Base-by-base conservation (phyloP, 2,329 filamentous ascomycete species). In the Graphiopsis chlorocephala region DNA sequence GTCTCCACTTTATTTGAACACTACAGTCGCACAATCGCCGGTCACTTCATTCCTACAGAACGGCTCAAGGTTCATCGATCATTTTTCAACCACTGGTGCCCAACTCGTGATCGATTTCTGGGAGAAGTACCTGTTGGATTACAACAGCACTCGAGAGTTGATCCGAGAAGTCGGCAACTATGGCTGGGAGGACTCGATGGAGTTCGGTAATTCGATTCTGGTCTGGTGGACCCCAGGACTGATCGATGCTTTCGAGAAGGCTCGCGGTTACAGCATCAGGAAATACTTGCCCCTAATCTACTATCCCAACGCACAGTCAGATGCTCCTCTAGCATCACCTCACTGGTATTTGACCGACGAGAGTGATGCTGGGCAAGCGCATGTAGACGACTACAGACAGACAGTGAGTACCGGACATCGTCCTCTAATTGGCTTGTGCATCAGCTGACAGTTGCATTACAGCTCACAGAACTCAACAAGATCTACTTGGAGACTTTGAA, bases 171-270 rank as follows among this genome's bases (percentile, higher is more conserved):
- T 76, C 15, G 76, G 73, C 11, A 72, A 75, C 33, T 76, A 76
- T 35, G 74, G 69, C 2, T 77, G 75, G 75, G 75, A 77, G 68
- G 75, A 77, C 61, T 73, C 70, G 55, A 71, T 72, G 65, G 75
- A 77, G 50, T 71, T 75, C 20, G 68, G 69, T 4, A 70, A 72
- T 15, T 66, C 69, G 3, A 63, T 66, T 1, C 33, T 71, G 2
- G 64, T 66, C n/a, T 71, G 66, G 65, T 73, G 70, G 70, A 77
- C 73, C 0, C 72, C 72, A 1, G 66, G 64, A 3, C 65, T 77
- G 2, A 47, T 70, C 0, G 45, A 67, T 3, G 64, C 64, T 2
- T 77, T 77, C 58, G 31, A 71, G 10, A 28, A 65, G 3, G 60
- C 60, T 6, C 65, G 69, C 8, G 74, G 72, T 23, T 78, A 77